Conservation (phyloP, 1,139 yeast species). For the Wickerhamiella infanticola region DNA sequence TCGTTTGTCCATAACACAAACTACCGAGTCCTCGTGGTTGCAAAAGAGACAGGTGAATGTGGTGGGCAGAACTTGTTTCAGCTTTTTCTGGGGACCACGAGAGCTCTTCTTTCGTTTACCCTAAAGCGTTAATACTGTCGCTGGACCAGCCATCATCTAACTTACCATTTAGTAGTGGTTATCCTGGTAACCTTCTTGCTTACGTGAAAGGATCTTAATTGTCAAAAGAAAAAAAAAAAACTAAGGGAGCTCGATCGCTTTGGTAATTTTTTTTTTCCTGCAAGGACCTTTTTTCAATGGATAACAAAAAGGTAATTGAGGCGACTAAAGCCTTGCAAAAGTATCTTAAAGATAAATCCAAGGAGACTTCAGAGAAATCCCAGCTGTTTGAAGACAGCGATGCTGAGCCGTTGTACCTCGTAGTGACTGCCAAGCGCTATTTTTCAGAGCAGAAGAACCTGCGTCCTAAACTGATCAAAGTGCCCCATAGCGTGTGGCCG, state of each 20-base stretch:
- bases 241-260: not conserved
- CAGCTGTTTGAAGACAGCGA: conserved; percentile 43
- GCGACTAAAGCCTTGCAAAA: conserved; percentile 26
- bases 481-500: conserved; percentile 37
- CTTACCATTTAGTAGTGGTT: not conserved
- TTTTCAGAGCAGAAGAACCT: conserved; percentile 46
- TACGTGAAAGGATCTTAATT: not conserved
- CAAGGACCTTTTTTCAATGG: conserved; percentile 6
- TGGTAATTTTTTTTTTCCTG: not conserved
- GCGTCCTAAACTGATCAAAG: conserved; percentile 50
- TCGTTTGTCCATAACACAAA: conserved; percentile 78
- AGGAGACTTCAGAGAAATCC: conserved; percentile 18
- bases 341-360: conserved; percentile 15
- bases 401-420: conserved; percentile 31
- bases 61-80: conserved; percentile 68
- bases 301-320: conserved; percentile 12
- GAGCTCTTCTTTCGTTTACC: conserved; percentile 89
- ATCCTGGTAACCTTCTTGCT: not conserved
- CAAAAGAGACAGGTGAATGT: conserved; percentile 88
- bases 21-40: conserved; percentile 86
- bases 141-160: not conserved
- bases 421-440: conserved; percentile 49
- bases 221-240: conserved; percentile 7
- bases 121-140: conserved; percentile 21
- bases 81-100: conserved; percentile 62